A percentile compares a stretch with the other conserved stretches of the same genome.
Conservation (phyloP, 1,284 basidiomycete genomes). For the Irpex lacteus region DNA sequence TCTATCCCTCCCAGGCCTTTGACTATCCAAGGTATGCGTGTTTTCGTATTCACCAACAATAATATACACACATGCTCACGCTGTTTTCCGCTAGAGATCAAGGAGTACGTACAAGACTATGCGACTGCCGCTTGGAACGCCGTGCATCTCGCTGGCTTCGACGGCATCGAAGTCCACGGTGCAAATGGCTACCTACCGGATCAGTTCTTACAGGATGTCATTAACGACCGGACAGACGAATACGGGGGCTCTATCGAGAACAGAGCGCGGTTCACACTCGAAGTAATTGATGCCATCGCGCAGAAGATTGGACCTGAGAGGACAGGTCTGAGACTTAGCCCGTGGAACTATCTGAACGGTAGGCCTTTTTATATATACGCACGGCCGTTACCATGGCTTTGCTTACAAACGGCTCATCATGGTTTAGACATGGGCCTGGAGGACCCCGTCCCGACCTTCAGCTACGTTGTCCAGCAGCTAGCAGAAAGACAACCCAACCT, state of each 20-base stretch:
- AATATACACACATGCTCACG: neutral
- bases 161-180: conserved; percentile 7
- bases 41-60: no score
- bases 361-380: neutral
- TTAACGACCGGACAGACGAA: conserved; percentile 10
- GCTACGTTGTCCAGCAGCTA: conserved; percentile 28
- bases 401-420: no score
- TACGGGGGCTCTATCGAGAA: conserved; percentile 31
- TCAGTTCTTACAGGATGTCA: conserved; percentile 2
- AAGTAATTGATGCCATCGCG: conserved; percentile 31
- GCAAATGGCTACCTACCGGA: conserved; percentile 6
- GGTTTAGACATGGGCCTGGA: conserved; percentile 35
- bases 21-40: neutral
- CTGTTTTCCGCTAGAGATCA: conserved; percentile 32
- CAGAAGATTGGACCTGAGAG: conserved; percentile 36
- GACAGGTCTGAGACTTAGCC: conserved; percentile 51
- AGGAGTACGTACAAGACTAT: conserved; percentile 3
- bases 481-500: conserved; percentile 35
- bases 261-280: conserved; percentile 20
- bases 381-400: neutral
- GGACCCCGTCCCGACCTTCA: conserved; percentile 37
- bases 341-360: conserved; percentile 40
- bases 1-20: neutral
- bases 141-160: conserved; percentile 5
- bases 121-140: conserved; percentile 1